phyloP scores from a whole-genome alignment of 2,329 filamentous ascomycete genomes.

The Tolypocladium paradoxum region DNA sequence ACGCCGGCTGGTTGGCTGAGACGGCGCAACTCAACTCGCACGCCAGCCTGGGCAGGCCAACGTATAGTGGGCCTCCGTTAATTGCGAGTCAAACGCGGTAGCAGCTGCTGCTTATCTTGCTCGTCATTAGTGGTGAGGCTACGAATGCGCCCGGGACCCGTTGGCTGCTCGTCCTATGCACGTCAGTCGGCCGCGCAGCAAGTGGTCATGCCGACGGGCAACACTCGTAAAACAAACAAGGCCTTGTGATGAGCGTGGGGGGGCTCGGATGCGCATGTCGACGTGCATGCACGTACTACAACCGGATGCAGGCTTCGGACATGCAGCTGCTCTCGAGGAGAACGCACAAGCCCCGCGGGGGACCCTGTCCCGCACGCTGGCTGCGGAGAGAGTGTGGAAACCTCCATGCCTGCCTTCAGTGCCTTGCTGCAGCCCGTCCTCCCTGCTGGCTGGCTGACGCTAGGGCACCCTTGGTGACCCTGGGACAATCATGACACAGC shows the following conservation, averaged over 20 bases:
- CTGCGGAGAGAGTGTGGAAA: too few relatives aligned
- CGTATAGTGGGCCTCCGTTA: too few relatives aligned
- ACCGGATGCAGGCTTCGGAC: neutral
- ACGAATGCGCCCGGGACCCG: neutral
- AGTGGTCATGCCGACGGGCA: neutral
- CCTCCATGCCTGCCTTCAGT: neutral
- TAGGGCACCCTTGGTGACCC: neutral
- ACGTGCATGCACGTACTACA: neutral
- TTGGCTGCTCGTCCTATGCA: neutral
- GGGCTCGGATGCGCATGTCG: neutral
- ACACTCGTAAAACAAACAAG: neutral
- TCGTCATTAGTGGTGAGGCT: too few relatives aligned
- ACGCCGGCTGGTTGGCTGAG: constrained; percentile 22
- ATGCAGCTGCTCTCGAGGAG: neutral
- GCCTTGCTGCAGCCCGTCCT: too few relatives aligned
- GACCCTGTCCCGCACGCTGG: neutral
- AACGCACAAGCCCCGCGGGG: neutral
- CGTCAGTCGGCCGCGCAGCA: neutral
- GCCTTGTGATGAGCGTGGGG: neutral
- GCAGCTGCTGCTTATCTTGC: too few relatives aligned
- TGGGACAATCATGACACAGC: neutral
- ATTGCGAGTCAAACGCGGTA: too few relatives aligned
- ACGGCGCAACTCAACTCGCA: constrained; percentile 16
- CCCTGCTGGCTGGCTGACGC: neutral
- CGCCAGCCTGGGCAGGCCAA: constrained; percentile 2